phyloP scores from a whole-genome alignment of 768 basidiomycete genomes.

The Amanita exitialis region DNA sequence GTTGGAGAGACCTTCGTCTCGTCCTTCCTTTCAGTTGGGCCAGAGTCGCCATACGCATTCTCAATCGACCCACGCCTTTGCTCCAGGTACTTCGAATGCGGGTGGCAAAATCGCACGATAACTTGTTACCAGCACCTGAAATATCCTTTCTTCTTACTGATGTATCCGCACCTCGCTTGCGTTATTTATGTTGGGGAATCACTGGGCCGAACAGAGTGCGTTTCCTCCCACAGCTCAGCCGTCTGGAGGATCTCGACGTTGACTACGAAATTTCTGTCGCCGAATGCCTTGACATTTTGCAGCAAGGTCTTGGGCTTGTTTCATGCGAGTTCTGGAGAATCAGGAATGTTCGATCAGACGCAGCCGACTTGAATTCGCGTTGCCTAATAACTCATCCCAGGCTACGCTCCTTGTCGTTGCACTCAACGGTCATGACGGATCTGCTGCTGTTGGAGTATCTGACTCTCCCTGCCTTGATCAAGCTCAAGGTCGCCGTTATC shows the following conservation, averaged over 20 bases:
- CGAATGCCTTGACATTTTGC: conserved; percentile 7
- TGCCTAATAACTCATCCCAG: neutral
- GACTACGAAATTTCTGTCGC: conserved; percentile 6
- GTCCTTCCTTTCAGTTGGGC: conserved; percentile 6
- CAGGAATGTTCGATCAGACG: neutral
- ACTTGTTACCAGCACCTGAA: neutral
- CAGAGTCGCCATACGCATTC: conserved; percentile 5
- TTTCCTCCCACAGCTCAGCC: conserved; percentile 3
- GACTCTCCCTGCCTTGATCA: conserved; percentile 7
- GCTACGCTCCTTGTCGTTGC: conserved; percentile 1
- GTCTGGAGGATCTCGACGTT: conserved; percentile 6
- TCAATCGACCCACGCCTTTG: conserved; percentile 9
- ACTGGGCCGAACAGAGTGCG: neutral
- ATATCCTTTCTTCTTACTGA: conserved; percentile 2
- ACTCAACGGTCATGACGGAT: neutral
- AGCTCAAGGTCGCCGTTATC: conserved; percentile 8
- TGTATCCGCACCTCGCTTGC: conserved; percentile 4
- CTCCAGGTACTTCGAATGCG: conserved; percentile 11
- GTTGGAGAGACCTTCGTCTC: conserved; percentile 13
- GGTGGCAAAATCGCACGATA: neutral
- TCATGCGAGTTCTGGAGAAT: conserved; percentile 8
- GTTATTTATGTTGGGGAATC: neutral
- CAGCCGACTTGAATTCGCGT: neutral
- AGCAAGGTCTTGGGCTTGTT: conserved; percentile 5
- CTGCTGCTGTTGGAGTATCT: conserved; percentile 6